phyloP scores from a whole-genome alignment of 2,329 filamentous ascomycete genomes.

The Colletotrichum karsti region DNA sequence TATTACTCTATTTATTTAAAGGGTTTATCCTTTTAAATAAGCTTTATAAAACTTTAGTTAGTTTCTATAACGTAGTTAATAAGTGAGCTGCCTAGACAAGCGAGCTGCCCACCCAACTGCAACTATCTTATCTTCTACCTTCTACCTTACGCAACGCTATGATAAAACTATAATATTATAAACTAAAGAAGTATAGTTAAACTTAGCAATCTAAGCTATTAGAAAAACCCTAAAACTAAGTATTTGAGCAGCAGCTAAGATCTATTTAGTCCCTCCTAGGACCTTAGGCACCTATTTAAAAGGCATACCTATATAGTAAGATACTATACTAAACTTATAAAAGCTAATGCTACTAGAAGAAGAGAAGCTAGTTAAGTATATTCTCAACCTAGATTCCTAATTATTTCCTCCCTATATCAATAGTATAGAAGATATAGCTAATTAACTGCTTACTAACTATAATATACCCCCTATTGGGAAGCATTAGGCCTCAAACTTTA shows the following conservation, averaged over 20 bases:
- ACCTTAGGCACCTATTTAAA: not conserved
- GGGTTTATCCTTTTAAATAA: too few relatives aligned
- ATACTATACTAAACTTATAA: conserved; percentile 8
- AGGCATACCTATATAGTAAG: not conserved
- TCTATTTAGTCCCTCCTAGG: not conserved
- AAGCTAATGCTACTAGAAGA: conserved; percentile 18
- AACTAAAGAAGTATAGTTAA: not conserved
- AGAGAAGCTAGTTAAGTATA: conserved; percentile 20
- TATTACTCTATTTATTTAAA: too few relatives aligned
- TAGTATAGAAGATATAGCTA: conserved; percentile 10
- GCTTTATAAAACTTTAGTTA: too few relatives aligned
- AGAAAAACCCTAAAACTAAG: not conserved
- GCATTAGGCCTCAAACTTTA: not conserved
- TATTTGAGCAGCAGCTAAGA: not conserved
- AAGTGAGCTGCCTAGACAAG: not conserved
- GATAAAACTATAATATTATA: not conserved
- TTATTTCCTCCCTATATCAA: conserved; percentile 4
- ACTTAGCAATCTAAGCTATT: not conserved
- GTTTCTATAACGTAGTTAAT: not conserved
- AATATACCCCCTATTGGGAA: not conserved
- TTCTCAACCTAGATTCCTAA: conserved; percentile 16
- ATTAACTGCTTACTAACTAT: not conserved
- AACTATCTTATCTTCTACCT: not conserved
- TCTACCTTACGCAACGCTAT: not conserved
- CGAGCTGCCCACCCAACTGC: not conserved